Base-by-base conservation (phyloP, 78 protist genomes). In the Speleostelium caveatum region DNA sequence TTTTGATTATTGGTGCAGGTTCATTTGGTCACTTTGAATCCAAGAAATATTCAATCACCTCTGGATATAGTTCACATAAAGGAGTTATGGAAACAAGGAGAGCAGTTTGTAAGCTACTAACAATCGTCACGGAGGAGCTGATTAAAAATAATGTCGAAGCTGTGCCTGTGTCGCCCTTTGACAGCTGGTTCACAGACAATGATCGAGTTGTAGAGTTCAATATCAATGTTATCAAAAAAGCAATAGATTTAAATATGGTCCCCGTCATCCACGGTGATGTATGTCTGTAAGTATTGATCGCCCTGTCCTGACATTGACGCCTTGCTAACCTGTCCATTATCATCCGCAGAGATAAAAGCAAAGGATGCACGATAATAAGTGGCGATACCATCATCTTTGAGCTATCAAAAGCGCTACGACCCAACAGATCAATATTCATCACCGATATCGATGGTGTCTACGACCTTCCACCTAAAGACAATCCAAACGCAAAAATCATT, bases 221-320 rank as follows among this genome's bases (percentile, higher is more conserved):
- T 58, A 58, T 58, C 17, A 16, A 58, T 16, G 7, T 35, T 36
- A 68, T 42, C 24, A 45, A 10, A 45, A 6, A 45, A 10, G 6
- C n/a, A 14, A 6, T 45, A 45, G 10, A 45, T 45, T 6, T 6
- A 45, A 45, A 24, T 42, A n/a, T 69, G 0, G 53, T 83, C 2
- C 91, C 91, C 19, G 55, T 83, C 22, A 24, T 83, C 56, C 91
- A 83, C 59, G 91, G 91, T 55, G 91, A 83, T 83, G 91, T 83
- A 4, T 83, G 91, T 69, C 24, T 83, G 62, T 51, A 71, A 22
- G 62, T 45, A 14, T 42, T 45, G n/a, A 38, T 38, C 7, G 19
- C 26, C 1, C 30, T 6, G 6, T 45, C 10, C 10, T 14, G 6
- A 45, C 10, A 45, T 14, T 14, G 6, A 45, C 10, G 6, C 6